A percentile compares a stretch with the other conserved stretches of the same genome.
phyloP scores from a whole-genome alignment of 805 yeast genomes.

The Candida loeiensis region DNA sequence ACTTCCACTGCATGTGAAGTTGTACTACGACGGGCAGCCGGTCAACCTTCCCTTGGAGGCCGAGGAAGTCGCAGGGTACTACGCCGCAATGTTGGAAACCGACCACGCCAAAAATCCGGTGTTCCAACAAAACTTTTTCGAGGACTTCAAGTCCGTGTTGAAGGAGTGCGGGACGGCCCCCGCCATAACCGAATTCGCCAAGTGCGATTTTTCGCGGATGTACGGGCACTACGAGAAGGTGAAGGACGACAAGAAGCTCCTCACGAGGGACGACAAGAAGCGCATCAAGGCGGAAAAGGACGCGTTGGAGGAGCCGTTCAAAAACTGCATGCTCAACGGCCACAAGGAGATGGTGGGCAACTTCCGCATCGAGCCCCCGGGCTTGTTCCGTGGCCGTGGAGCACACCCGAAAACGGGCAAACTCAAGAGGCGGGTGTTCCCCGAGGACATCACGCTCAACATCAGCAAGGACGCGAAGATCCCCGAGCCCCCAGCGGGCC shows the following conservation, averaged over 20 bases:
- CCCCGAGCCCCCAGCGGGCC: conserved; percentile 86
- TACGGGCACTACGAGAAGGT: conserved; percentile 63
- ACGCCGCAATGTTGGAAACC: conserved; percentile 80
- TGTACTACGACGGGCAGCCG: conserved; percentile 73
- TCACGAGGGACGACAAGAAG: conserved; percentile 75
- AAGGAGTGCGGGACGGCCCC: conserved; percentile 66
- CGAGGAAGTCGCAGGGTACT: conserved; percentile 96
- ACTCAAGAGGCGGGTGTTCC: conserved; percentile 76
- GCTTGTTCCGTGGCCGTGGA: conserved; percentile 93
- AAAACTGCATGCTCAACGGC: conserved; percentile 78
- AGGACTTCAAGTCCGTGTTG: conserved; percentile 68
- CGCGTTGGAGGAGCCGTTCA: conserved; percentile 72
- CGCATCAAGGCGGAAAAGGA: conserved; percentile 68
- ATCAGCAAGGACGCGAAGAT: conserved; percentile 66
- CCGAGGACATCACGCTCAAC: conserved; percentile 87
- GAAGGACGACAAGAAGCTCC: conserved; percentile 66
- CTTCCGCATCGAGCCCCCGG: conserved; percentile 94
- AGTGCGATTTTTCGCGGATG: conserved; percentile 78
- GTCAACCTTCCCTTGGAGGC: conserved; percentile 75
- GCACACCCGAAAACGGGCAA: conserved; percentile 96
- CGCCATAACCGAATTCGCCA: conserved; percentile 49
- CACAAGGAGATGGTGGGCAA: conserved; percentile 90
- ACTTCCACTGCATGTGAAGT: conserved; percentile 69
- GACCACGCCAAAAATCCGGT: conserved; percentile 87
- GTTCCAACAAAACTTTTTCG: conserved; percentile 82